Evolutionary conservation across 2,329 filamentous ascomycete species (phyloP).

Genomic region (Microthyrium microscopicum): DNA sequence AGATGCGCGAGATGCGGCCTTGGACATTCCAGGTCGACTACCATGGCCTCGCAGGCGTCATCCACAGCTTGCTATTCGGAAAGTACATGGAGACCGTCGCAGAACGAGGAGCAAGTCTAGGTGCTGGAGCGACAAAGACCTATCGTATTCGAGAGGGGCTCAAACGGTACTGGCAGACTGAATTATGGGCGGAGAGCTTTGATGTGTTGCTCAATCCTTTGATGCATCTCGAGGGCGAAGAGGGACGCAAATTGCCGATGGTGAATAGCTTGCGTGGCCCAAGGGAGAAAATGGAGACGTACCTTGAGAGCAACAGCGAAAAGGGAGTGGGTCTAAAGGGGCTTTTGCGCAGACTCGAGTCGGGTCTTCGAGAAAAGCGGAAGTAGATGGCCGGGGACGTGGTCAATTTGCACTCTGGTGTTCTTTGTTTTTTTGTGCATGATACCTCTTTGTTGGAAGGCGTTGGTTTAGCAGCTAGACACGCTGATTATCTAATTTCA

Average conservation of each 20-base stretch:
- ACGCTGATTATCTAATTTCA: not conserved
- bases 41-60: slow-evolving; percentile 72
- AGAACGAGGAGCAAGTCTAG: slow-evolving; percentile 33
- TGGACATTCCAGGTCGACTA: slow-evolving; percentile 99
- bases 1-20: slow-evolving; percentile 83
- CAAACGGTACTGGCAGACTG: slow-evolving; percentile 93
- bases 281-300: slow-evolving; percentile 67
- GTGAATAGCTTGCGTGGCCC: slow-evolving; percentile 50
- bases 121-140: slow-evolving; percentile 41
- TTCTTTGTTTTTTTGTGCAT: not conserved
- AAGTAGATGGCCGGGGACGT: no score
- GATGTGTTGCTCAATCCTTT: slow-evolving; percentile 73
- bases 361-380: slow-evolving; percentile 42
- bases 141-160: slow-evolving; percentile 70
- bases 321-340: slow-evolving; percentile 47
- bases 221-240: slow-evolving; percentile 47
- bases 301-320: slow-evolving; percentile 69
- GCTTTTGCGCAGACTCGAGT: slow-evolving; percentile 47
- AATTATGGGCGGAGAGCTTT: slow-evolving; percentile 74
- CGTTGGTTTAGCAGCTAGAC: not conserved
- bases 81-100: slow-evolving; percentile 74
- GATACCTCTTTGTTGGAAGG: not conserved
- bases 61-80: slow-evolving; percentile 82
- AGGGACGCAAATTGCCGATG: slow-evolving; percentile 53
- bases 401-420: not conserved